These are phyloP conservation scores for Mollisia scopiformis DNA, from an alignment of 2,329 filamentous ascomycete genomes.

Conservation along the genomic window DNA sequence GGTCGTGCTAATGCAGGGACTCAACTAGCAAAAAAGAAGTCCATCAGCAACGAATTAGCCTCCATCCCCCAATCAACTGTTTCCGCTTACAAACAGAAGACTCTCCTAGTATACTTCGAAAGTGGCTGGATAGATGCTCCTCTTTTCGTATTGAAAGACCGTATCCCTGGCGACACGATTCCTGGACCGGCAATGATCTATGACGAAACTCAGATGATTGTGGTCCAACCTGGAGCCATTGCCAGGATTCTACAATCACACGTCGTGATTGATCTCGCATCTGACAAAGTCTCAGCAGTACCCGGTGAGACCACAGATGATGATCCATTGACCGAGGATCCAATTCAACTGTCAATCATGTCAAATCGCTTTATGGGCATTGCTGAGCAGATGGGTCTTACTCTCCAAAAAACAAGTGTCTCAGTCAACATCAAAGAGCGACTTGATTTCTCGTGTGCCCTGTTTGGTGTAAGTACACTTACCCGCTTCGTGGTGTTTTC, in stretches of 20 bases:
- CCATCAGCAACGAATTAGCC: conserved; percentile 12
- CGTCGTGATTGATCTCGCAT: conserved; percentile 71
- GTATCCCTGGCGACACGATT: conserved; percentile 71
- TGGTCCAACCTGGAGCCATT: conserved; percentile 76
- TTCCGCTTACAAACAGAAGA: neutral
- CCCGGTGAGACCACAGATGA: conserved; percentile 42
- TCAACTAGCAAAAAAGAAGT: conserved; percentile 4
- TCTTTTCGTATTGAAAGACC: conserved; percentile 58
- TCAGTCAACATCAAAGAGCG: conserved; percentile 61
- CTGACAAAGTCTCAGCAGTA: neutral
- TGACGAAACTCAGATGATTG: conserved; percentile 87
- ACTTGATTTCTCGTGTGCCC: conserved; percentile 57
- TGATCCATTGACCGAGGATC: conserved; percentile 62
- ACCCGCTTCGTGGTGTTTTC: conserved; percentile 54
- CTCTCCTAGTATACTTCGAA: conserved; percentile 17
- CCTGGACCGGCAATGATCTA: conserved; percentile 83
- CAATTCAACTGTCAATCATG: conserved; percentile 76
- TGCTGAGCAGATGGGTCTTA: conserved; percentile 79
- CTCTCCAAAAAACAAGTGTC: conserved; percentile 76
- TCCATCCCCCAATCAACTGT: neutral
- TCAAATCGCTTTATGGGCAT: conserved; percentile 82
- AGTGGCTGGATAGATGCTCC: conserved; percentile 15
- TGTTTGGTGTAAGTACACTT: conserved; percentile 58
- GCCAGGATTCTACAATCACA: conserved; percentile 77
- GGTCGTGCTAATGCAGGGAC: conserved; percentile 9